Conservation (phyloP, 2,329 filamentous ascomycete species). For the Myriosclerotinia scirpicola region DNA sequence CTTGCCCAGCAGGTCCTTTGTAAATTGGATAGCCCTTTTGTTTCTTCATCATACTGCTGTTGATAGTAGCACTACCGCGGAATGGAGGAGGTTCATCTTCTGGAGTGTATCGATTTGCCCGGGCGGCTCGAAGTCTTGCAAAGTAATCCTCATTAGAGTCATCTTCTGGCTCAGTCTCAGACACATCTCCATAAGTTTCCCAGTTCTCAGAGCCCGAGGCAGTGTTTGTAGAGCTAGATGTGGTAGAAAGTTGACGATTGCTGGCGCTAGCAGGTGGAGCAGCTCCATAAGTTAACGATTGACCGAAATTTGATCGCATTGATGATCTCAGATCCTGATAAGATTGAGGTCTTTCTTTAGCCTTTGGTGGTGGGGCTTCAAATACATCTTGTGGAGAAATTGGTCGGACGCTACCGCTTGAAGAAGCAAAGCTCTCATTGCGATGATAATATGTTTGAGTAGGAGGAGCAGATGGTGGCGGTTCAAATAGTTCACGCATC, state of each 20-base stretch:
- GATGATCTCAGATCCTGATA: constrained; percentile 47
- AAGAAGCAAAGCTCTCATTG: constrained; percentile 48
- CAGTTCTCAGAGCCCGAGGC: constrained; percentile 91
- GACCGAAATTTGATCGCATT: constrained; percentile 43
- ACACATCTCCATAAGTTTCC: constrained; percentile 91
- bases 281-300: constrained; percentile 33
- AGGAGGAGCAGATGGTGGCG: constrained; percentile 47
- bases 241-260: constrained; percentile 69
- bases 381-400: constrained; percentile 82
- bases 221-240: constrained; percentile 63
- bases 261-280: constrained; percentile 35
- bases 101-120: constrained; percentile 62
- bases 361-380: constrained; percentile 58
- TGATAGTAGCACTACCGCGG: constrained; percentile 17
- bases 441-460: constrained; percentile 56
- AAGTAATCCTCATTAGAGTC: constrained; percentile 87
- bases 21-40: constrained; percentile 53
- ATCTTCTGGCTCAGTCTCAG: constrained; percentile 72
- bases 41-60: constrained; percentile 52
- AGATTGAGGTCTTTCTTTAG: constrained; percentile 41
- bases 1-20: constrained; percentile 48
- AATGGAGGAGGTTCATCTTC: constrained; percentile 43
- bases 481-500: constrained; percentile 78
- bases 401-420: constrained; percentile 55
- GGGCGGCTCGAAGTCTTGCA: constrained; percentile 70